Evolutionary conservation across 2,329 filamentous ascomycete genomes (phyloP).

Genomic region (Knoxdaviesia proteae): DNA sequence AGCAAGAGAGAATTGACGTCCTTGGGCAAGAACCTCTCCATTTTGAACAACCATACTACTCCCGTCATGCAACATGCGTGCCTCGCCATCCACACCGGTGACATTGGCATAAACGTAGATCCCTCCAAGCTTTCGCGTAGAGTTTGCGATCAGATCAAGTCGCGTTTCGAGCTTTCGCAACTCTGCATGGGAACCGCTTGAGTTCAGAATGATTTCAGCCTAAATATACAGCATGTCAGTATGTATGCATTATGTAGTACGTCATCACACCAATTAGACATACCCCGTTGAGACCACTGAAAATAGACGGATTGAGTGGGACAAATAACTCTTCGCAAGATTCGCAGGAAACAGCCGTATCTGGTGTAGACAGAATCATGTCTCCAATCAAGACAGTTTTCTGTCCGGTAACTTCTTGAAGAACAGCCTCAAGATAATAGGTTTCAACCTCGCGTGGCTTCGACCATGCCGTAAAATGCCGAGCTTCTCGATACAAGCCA

Average conservation of each 20-base stretch:
- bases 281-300: constrained; percentile 45
- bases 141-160: constrained; percentile 43
- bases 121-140: constrained; percentile 39
- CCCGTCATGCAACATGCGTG: constrained; percentile 18
- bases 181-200: constrained; percentile 18
- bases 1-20: constrained; percentile 38
- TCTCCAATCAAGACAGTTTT: constrained; percentile 19
- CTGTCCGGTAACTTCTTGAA: constrained; percentile 12
- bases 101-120: constrained; percentile 26
- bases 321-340: constrained; percentile 18
- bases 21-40: constrained; percentile 41
- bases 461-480: constrained; percentile 20
- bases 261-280: neutral
- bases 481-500: constrained; percentile 17
- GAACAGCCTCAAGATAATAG: constrained; percentile 15
- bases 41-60: constrained; percentile 21
- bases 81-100: constrained; percentile 11
- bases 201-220: constrained; percentile 11
- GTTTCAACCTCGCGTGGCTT: constrained; percentile 14
- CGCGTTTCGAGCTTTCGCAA: constrained; percentile 44
- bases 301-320: constrained; percentile 22
- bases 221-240: too few species aligned
- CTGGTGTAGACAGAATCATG: constrained; percentile 15
- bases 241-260: too few species aligned
- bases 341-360: constrained; percentile 18